A percentile compares a stretch with the other conserved stretches of the same genome.
Evolutionary conservation across 1,284 basidiomycete genomes (phyloP).

Genomic region (Ceratobasidium sp.): DNA sequence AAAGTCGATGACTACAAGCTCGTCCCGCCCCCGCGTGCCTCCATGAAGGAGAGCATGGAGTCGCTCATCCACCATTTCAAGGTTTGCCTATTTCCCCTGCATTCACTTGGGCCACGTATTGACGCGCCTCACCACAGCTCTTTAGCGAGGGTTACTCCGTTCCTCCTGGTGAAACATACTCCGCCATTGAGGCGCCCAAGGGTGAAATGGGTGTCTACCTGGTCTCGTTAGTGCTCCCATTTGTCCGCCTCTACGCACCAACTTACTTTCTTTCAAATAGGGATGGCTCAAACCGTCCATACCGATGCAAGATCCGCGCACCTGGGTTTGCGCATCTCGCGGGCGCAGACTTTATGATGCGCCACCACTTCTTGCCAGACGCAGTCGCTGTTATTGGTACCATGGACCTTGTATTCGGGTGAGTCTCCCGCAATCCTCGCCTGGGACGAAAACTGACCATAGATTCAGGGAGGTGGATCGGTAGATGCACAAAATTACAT

Average conservation of each 20-base stretch:
- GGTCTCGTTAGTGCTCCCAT: constrained; percentile 71
- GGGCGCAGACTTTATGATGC: constrained; percentile 95
- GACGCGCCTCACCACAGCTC: constrained; percentile 62
- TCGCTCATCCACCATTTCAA: constrained; percentile 99
- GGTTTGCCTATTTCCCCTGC: constrained; percentile 56
- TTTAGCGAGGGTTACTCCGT: constrained; percentile 98
- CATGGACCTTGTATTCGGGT: constrained; percentile 90
- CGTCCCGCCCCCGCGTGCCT: constrained; percentile 94
- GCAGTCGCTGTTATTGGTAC: constrained; percentile 94
- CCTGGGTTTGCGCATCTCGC: constrained; percentile 94
- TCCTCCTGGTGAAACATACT: constrained; percentile 97
- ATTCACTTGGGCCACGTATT: background rate
- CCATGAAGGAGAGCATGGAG: constrained; percentile 99
- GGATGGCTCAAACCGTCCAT: constrained; percentile 92
- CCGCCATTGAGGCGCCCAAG: constrained; percentile 97
- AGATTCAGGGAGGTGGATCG: constrained; percentile 60
- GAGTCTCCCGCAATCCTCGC: constrained; percentile 56
- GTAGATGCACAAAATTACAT: constrained; percentile 48
- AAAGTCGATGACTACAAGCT: constrained; percentile 99
- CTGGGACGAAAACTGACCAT: constrained; percentile 24
- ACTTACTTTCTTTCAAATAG: constrained; percentile 55
- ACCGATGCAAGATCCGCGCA: constrained; percentile 93
- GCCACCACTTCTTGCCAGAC: constrained; percentile 92
- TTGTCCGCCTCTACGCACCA: background rate
- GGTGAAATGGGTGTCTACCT: constrained; percentile 98